phyloP scores from a whole-genome alignment of 352 stramenopile genomes.

The Globisporangium abappressorium region DNA sequence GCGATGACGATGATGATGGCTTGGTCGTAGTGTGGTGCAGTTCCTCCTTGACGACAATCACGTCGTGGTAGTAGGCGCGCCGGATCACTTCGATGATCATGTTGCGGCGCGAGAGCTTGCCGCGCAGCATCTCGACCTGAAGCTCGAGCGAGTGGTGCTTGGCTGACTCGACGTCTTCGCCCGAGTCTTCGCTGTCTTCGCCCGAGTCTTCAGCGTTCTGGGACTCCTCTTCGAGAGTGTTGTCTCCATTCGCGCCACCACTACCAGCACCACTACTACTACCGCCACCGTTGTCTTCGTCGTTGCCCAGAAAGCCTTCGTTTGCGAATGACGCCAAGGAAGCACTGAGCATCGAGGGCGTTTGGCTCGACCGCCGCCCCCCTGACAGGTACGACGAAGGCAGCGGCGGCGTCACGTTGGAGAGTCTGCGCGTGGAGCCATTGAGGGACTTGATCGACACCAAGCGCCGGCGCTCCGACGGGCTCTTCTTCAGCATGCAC shows the following conservation, averaged over 20 bases:
- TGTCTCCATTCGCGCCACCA: not conserved
- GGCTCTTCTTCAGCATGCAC: not conserved
- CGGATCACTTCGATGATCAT: slow-evolving; percentile 73
- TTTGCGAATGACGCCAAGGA: slow-evolving; percentile 8
- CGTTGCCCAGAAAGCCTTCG: not conserved
- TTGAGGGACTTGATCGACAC: not conserved
- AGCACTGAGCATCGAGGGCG: slow-evolving; percentile 12
- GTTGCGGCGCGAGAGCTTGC: slow-evolving; percentile 66
- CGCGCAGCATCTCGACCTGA: slow-evolving; percentile 65
- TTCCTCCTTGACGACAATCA: slow-evolving; percentile 83
- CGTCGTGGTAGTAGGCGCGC: slow-evolving; percentile 76
- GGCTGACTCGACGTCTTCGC: slow-evolving; percentile 31
- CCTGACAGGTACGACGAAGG: not conserved
- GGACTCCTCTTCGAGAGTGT: not conserved
- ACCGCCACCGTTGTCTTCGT: not conserved
- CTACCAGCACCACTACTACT: not conserved
- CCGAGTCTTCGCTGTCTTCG: slow-evolving; percentile 30
- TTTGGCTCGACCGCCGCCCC: not conserved
- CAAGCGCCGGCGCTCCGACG: slow-evolving; percentile 4
- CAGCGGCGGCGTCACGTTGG: not conserved
- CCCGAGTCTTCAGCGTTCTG: slow-evolving; percentile 6
- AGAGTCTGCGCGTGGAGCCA: not conserved
- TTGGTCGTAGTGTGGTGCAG: slow-evolving; percentile 36
- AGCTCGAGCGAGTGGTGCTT: slow-evolving; percentile 34
- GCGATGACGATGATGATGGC: not conserved